Percentiles rank a stretch among this genome's conserved stretches.
These are phyloP conservation scores for Saccharomycopsis guyanensis DNA, from an alignment of 805 yeast species.

Conservation along the genomic window DNA sequence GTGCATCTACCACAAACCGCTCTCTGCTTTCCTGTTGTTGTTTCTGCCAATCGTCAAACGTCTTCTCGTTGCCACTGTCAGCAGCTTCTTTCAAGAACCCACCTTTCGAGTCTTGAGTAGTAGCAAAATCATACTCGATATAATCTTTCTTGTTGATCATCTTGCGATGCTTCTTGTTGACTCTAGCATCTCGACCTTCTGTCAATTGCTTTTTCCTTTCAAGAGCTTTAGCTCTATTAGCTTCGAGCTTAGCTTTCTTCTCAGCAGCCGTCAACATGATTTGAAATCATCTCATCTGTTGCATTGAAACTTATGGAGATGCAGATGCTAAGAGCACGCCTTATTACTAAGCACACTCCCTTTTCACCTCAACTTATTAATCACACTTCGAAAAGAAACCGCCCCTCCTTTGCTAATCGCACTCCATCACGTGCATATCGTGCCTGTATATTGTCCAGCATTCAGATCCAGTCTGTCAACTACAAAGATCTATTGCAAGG, in stretches of 20 bases:
- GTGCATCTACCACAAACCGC: conserved; percentile 43
- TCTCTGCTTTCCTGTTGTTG: conserved; percentile 28
- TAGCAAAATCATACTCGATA: conserved; percentile 80
- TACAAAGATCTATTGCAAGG: no score
- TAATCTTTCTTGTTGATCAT: conserved; percentile 55
- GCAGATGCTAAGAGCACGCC: no score
- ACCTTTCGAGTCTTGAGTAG: conserved; percentile 83
- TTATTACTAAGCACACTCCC: no score
- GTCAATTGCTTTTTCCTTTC: conserved; percentile 33
- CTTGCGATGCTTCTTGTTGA: conserved; percentile 32
- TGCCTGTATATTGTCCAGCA: no score
- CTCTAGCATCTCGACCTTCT: conserved; percentile 23
- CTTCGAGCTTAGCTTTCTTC: conserved; percentile 36
- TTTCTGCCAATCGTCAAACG: conserved; percentile 46
- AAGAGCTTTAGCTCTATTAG: conserved; percentile 47
- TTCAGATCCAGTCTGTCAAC: no score
- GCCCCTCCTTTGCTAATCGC: no score
- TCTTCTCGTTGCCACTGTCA: conserved; percentile 27
- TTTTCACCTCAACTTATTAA: no score
- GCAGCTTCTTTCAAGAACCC: conserved; percentile 56
- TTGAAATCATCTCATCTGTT: no score
- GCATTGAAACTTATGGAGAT: no score
- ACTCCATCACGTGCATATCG: no score
- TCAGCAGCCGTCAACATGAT: conserved; percentile 12
- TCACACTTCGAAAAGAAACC: no score